Percentiles rank a stretch among this genome's conserved stretches.
These are phyloP conservation scores for Mucor irregularis DNA, from an alignment of 371 early-diverging fungal genomes.

Conservation along the genomic window DNA sequence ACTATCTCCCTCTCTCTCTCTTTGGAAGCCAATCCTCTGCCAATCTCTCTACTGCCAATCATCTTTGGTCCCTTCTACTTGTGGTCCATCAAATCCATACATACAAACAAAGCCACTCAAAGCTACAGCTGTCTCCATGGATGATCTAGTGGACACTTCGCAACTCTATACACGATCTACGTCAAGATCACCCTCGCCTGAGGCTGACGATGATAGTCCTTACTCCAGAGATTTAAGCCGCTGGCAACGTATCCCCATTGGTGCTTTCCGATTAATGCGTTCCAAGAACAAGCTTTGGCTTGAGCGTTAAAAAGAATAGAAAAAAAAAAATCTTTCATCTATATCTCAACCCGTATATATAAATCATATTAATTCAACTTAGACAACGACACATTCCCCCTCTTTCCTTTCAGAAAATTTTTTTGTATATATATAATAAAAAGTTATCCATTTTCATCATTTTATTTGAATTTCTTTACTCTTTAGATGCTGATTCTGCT, in stretches of 20 bases:
- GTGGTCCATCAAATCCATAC: no score
- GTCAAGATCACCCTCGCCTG: slow-evolving; percentile 56
- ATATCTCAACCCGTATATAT: neutral
- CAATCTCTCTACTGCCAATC: no score
- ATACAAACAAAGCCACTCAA: no score
- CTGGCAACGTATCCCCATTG: slow-evolving; percentile 65
- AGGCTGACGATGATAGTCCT: slow-evolving; percentile 38
- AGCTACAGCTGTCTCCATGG: slow-evolving; percentile 49
- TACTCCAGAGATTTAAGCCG: slow-evolving; percentile 55
- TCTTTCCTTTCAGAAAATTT: no score
- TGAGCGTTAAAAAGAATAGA: slow-evolving; percentile 30
- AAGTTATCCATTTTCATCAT: no score
- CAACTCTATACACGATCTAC: slow-evolving; percentile 41
- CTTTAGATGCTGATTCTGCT: neutral
- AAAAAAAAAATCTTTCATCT: no score
- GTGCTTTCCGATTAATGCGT: slow-evolving; percentile 56
- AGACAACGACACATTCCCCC: no score
- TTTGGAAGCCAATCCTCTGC: no score
- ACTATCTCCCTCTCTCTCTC: no score
- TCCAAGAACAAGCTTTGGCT: slow-evolving; percentile 48
- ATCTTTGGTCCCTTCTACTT: no score
- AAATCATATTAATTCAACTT: neutral
- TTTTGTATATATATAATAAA: no score
- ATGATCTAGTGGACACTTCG: slow-evolving; percentile 62
- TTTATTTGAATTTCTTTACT: no score